Conservation (phyloP, 352 stramenopile genomes). For the Phytophthora uliginosa region DNA sequence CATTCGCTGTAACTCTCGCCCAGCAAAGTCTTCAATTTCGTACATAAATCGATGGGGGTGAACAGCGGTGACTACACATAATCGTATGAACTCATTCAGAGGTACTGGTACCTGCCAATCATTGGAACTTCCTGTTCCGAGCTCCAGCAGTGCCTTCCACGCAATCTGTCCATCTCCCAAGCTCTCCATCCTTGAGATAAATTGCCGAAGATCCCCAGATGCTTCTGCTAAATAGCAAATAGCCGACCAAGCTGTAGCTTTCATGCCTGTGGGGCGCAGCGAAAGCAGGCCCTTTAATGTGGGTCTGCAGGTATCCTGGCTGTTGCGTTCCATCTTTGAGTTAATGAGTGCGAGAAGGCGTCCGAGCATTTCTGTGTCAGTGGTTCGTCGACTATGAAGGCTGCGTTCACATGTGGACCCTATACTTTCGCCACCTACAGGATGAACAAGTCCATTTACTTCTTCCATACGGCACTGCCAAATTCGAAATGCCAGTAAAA, state of each 20-base stretch:
- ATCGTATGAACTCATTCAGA: conserved; percentile 27
- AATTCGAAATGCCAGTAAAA: conserved; percentile 50
- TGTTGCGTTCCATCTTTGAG: conserved; percentile 1
- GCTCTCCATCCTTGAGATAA: conserved; percentile 34
- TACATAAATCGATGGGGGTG: conserved; percentile 35
- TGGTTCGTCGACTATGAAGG: background rate
- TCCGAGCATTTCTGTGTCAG: conserved; percentile 15
- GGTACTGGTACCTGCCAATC: conserved; percentile 17
- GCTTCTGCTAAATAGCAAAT: conserved; percentile 45
- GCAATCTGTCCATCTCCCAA: conserved; percentile 5
- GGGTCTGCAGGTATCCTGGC: conserved; percentile 4
- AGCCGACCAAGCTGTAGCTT: conserved; percentile 29
- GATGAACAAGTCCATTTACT: background rate
- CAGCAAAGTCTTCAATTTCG: conserved; percentile 44
- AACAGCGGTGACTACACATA: conserved; percentile 40
- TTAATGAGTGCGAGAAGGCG: conserved; percentile 22
- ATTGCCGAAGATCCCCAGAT: conserved; percentile 34
- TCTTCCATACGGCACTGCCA: conserved; percentile 37
- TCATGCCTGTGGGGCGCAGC: conserved; percentile 30
- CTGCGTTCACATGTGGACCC: background rate
- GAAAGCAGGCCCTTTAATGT: conserved; percentile 31
- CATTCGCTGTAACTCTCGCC: conserved; percentile 26
- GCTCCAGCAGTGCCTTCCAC: conserved; percentile 37
- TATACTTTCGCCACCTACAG: background rate
- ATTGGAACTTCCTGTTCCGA: conserved; percentile 8